These are phyloP conservation scores for Pestalotiopsis sp. DNA, from an alignment of 2,329 filamentous ascomycete species.

Conservation along the genomic window DNA sequence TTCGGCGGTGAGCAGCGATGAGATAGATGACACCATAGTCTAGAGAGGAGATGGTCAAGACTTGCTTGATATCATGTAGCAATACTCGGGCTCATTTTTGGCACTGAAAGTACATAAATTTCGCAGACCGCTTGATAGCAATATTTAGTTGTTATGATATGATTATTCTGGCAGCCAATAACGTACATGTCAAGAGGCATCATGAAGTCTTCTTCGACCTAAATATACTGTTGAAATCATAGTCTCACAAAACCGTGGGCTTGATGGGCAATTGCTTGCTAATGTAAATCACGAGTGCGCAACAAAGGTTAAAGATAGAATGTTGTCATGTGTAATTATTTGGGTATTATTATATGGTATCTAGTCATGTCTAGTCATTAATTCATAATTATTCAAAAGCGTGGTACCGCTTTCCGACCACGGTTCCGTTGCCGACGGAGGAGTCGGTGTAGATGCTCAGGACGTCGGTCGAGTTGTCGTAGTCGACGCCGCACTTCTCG, in stretches of 20 bases:
- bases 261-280: too few relatives aligned
- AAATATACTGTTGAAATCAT: too few relatives aligned
- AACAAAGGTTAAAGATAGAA: not conserved
- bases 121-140: not conserved
- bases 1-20: not conserved
- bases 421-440: constrained; percentile 27
- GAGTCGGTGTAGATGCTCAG: constrained; percentile 30
- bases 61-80: not conserved
- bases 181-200: too few relatives aligned
- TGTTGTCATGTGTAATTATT: not conserved
- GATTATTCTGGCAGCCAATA: too few relatives aligned
- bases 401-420: constrained; percentile 30
- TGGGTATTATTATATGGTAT: constrained; percentile 1
- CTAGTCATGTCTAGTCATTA: constrained; percentile 5
- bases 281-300: too few relatives aligned
- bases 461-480: constrained; percentile 30
- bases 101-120: not conserved
- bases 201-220: too few relatives aligned
- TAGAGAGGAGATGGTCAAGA: not conserved
- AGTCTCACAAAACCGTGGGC: too few relatives aligned
- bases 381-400: constrained; percentile 18
- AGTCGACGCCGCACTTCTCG: constrained; percentile 36
- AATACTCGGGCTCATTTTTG: not conserved
- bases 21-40: not conserved
- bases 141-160: too few relatives aligned